Evolutionary conservation across 1,139 yeast species (phyloP).

Genomic region (Pichia sp.): DNA sequence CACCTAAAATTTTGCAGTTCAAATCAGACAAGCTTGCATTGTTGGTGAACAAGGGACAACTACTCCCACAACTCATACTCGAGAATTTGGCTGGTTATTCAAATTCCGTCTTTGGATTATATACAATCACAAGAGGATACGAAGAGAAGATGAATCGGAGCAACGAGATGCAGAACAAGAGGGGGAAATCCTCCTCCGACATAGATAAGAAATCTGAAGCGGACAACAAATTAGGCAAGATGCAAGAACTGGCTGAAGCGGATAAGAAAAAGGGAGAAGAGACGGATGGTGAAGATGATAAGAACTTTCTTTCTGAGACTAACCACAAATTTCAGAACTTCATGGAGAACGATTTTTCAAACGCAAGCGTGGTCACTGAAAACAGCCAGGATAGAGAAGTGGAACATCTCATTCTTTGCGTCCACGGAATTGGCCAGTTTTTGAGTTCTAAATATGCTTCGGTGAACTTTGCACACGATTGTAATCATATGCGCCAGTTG

Average conservation of each 20-base stretch:
- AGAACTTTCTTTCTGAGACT: constrained; percentile 15
- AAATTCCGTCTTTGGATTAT: constrained; percentile 29
- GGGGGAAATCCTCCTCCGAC: background rate
- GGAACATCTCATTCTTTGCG: constrained; percentile 77
- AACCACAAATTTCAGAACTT: constrained; percentile 37
- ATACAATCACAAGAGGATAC: constrained; percentile 32
- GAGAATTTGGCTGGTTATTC: constrained; percentile 23
- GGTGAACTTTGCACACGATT: constrained; percentile 82
- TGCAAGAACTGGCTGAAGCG: constrained; percentile 1
- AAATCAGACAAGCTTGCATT: constrained; percentile 35
- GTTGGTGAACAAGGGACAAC: constrained; percentile 30
- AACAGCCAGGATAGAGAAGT: constrained; percentile 47
- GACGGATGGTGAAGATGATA: constrained; percentile 8
- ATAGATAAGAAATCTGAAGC: background rate
- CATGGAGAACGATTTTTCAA: constrained; percentile 50
- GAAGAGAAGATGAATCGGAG: constrained; percentile 4
- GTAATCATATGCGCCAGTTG: constrained; percentile 63
- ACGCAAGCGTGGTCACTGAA: constrained; percentile 30
- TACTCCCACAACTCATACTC: constrained; percentile 22
- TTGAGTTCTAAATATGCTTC: constrained; percentile 75
- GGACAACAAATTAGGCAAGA: background rate
- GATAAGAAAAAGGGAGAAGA: no score
- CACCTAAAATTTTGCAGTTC: constrained; percentile 34
- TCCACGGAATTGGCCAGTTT: constrained; percentile 93
- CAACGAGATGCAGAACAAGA: constrained; percentile 11